phyloP scores from a whole-genome alignment of 139 green algal genomes.

The Bryopsis sp. region DNA sequence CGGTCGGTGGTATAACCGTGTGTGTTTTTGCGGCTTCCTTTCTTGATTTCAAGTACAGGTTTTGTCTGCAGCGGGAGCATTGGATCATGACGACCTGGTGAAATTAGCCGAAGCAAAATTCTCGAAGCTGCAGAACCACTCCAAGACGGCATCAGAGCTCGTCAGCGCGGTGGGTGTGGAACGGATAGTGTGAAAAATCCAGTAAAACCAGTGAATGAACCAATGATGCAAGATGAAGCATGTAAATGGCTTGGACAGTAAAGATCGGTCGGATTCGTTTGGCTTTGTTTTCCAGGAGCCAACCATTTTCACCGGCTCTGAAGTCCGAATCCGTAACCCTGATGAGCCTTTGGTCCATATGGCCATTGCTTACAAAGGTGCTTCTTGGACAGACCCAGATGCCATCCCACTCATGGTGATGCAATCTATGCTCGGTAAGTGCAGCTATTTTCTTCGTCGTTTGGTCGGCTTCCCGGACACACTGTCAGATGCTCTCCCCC shows the following conservation, averaged over 20 bases:
- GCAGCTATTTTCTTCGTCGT: too few relatives aligned
- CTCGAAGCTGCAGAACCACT: conserved; percentile 36
- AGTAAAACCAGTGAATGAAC: too few relatives aligned
- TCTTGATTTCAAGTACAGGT: conserved; percentile 24
- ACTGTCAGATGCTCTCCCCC: too few relatives aligned
- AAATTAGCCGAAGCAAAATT: conserved; percentile 39
- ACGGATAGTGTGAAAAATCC: too few relatives aligned
- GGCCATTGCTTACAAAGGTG: conserved; percentile 89
- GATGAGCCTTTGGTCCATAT: conserved; percentile 71
- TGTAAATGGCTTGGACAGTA: too few relatives aligned
- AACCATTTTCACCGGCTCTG: conserved; percentile 85
- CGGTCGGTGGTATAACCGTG: not conserved
- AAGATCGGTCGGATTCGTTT: too few relatives aligned
- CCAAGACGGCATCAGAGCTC: conserved; percentile 30
- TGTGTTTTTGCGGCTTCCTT: not conserved
- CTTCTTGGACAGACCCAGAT: conserved; percentile 89
- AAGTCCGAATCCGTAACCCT: conserved; percentile 87
- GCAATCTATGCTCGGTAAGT: conserved; percentile 73
- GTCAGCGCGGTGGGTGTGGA: conserved; percentile 24
- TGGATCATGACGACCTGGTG: conserved; percentile 94
- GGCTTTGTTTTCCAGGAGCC: conserved; percentile 61
- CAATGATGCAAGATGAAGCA: not conserved
- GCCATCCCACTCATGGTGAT: conserved; percentile 95
- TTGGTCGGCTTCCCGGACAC: too few relatives aligned
- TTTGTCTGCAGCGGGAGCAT: conserved; percentile 79